phyloP scores from a whole-genome alignment of 2,329 filamentous ascomycete species.

The Fusarium scirpi region DNA sequence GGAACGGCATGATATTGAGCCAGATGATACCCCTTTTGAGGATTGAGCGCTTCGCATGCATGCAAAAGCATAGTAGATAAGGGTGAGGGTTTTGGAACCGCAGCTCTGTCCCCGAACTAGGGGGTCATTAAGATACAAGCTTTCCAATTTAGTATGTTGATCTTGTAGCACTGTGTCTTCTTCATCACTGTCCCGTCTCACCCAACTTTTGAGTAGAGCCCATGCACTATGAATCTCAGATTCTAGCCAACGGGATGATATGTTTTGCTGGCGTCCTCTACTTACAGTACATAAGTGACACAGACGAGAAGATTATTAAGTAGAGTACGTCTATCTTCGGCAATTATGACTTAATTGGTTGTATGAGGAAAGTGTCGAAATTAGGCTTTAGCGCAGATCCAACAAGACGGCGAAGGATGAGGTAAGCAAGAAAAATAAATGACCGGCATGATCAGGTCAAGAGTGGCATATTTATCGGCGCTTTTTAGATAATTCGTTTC shows the following conservation, averaged over 20 bases:
- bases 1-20: constrained; percentile 32
- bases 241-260: neutral
- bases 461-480: constrained; percentile 4
- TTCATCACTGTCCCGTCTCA: neutral
- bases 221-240: neutral
- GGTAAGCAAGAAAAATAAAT: neutral
- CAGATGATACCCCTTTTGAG: constrained; percentile 39
- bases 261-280: neutral
- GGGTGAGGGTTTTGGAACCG: neutral
- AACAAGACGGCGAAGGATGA: neutral
- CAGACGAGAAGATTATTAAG: neutral
- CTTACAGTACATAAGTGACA: neutral
- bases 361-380: neutral
- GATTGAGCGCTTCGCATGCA: constrained; percentile 7
- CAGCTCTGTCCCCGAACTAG: neutral
- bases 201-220: neutral
- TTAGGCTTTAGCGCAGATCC: neutral
- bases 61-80: neutral
- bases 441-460: neutral
- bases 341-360: constrained; percentile 9
- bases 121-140: neutral
- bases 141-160: neutral
- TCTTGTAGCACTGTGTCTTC: neutral
- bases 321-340: neutral
- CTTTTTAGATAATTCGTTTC: neutral